phyloP scores from a whole-genome alignment of 176 grass and related monocot species.

The Carex kokanica region DNA sequence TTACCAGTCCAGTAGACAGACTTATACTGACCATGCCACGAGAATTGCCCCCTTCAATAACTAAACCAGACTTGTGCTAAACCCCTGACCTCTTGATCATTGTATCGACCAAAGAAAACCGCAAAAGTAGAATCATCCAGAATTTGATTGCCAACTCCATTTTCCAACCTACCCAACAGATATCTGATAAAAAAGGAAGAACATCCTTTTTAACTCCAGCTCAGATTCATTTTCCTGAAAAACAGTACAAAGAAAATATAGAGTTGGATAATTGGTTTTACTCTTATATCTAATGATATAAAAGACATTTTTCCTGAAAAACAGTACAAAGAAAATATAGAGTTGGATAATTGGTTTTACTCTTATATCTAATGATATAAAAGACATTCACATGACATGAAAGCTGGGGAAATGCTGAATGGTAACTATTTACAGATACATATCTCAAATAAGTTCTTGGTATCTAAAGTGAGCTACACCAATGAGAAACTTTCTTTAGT shows the following conservation, averaged over 20 bases:
- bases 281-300: background rate
- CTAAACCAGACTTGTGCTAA: background rate
- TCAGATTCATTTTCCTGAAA: conserved; percentile 5
- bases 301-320: conserved; percentile 16
- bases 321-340: background rate
- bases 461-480: background rate
- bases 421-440: background rate
- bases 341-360: background rate
- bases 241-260: background rate
- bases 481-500: background rate
- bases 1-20: background rate
- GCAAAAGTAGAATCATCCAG: background rate
- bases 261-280: background rate
- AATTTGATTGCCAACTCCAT: background rate
- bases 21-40: background rate
- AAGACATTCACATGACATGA: background rate
- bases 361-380: background rate
- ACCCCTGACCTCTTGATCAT: background rate
- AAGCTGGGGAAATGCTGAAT: background rate
- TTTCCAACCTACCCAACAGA: background rate
- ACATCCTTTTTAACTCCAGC: background rate
- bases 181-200: background rate
- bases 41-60: background rate
- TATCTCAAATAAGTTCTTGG: background rate
- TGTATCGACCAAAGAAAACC: background rate